These are phyloP conservation scores for Nowakowskiella sp. DNA, from an alignment of 192 early-diverging fungal genomes.

Conservation along the genomic window DNA sequence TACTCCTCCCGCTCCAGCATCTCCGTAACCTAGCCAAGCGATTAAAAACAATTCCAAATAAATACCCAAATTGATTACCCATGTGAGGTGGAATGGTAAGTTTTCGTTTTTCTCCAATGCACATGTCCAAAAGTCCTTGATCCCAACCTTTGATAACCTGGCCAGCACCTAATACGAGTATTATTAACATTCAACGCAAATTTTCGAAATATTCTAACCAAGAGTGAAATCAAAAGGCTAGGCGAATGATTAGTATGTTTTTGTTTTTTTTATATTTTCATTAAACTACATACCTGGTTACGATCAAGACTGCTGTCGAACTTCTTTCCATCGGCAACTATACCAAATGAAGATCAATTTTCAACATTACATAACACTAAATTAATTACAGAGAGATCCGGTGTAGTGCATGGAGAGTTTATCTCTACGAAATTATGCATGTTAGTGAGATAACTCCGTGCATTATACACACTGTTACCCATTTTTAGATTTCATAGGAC, in stretches of 20 bases:
- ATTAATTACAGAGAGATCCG: constrained; percentile 38
- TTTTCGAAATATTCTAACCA: constrained; percentile 24
- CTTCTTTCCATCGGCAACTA: constrained; percentile 45
- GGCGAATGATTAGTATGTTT: too few relatives aligned
- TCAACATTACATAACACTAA: background rate
- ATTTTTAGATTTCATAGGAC: constrained; percentile 26
- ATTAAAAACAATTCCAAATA: constrained; percentile 12
- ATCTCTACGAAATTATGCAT: constrained; percentile 34
- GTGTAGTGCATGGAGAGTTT: constrained; percentile 70
- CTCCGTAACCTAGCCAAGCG: constrained; percentile 28
- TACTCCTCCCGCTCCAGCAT: constrained; percentile 37
- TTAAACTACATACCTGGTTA: too few relatives aligned
- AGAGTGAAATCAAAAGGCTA: constrained; percentile 69
- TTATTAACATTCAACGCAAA: background rate
- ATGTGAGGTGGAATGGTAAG: constrained; percentile 63
- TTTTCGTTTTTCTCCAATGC: constrained; percentile 69
- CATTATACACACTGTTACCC: constrained; percentile 21
- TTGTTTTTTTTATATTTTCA: too few relatives aligned
- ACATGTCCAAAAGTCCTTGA: constrained; percentile 51
- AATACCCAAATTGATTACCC: constrained; percentile 4
- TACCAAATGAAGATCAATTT: constrained; percentile 8
- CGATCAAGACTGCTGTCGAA: constrained; percentile 70
- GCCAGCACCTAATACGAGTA: constrained; percentile 14
- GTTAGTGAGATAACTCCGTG: background rate
- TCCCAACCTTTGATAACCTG: constrained; percentile 82